Evolutionary conservation across 2,329 filamentous ascomycete genomes (phyloP), one percentile per base, ranked within the genome.

Genomic region (Thelonectria olida): DNA sequence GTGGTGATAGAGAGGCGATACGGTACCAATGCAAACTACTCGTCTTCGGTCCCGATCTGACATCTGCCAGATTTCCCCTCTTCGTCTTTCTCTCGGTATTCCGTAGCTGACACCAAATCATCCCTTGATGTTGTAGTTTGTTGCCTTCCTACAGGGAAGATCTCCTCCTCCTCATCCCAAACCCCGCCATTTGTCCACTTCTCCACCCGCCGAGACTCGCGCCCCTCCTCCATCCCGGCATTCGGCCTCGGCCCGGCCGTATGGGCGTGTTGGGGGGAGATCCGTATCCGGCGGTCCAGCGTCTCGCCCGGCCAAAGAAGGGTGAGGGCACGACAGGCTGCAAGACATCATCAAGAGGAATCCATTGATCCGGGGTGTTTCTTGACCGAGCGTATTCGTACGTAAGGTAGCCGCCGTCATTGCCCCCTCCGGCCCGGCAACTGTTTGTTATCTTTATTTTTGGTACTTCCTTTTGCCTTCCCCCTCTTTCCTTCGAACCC

Each of bases 241-340:
- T 31, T 61, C 47, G 58, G 58, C 42, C 53, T 61, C 58, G 58
- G 58, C 20, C 52, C 58, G 58, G 52, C 58, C 31, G 25, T 28
- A 48, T 49, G 49, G 56, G 56, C 56, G 47, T 45, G 42, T 25
- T 25, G 27, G 36, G 19, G 34, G 44, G 31, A 34, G 31, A 34
- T 55, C 57, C 58, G 58, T 56, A 61, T 56, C 58, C 58, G 58
- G 58, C 58, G 45, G 38, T 49, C 34, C 38, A 45, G 51, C 51
- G 42, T 54, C 41, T 54, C 28, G 53, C 44, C 39, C 39, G 39
- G 20, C 31, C 42, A 45, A 7, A 45, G 7, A 4, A 25, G 23
- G n/a, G 38, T 10, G 12, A 17, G 19, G 38, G 9, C 20, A 25
- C 22, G 41, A 20, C 12, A 44, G n/a, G 39, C 17, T 44, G 39